A percentile compares a stretch with the other conserved stretches of the same genome.
Evolutionary conservation across 176 grass and related monocot genomes (phyloP).

Genomic region (Musa schizocarpa): DNA sequence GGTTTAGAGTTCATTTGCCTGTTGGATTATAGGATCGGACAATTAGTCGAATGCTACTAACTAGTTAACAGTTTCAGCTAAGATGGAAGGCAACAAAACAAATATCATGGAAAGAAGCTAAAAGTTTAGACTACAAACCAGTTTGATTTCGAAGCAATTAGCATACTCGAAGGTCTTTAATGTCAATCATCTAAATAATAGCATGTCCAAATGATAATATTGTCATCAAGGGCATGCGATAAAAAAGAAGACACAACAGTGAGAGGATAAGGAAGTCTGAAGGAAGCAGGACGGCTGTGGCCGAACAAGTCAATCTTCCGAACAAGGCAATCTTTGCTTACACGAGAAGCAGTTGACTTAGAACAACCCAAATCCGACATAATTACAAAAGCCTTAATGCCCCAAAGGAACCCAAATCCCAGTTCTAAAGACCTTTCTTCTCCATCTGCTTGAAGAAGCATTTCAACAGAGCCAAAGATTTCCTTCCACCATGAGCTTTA

Average conservation of each 20-base stretch:
- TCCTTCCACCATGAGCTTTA: constrained; percentile 11
- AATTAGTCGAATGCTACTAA: no score
- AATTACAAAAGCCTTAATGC: neutral
- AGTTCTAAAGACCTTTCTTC: neutral
- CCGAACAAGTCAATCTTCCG: constrained; percentile 1
- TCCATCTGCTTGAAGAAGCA: neutral
- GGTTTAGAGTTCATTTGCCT: no score
- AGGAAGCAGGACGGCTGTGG: neutral
- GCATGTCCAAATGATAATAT: no score
- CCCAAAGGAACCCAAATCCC: neutral
- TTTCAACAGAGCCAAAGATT: neutral
- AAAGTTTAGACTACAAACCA: no score
- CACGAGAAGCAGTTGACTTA: constrained; percentile 4
- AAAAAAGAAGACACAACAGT: neutral
- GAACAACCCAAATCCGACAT: neutral
- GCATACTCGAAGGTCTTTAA: no score
- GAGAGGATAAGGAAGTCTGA: neutral
- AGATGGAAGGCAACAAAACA: no score
- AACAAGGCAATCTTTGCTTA: neutral
- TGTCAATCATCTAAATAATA: no score
- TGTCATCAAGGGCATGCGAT: no score
- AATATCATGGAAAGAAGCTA: no score
- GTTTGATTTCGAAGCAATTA: no score
- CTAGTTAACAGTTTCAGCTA: no score
- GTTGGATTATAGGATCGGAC: no score